Base-by-base conservation (phyloP, 768 basidiomycete genomes). In the Mrakia hoshinonis region DNA sequence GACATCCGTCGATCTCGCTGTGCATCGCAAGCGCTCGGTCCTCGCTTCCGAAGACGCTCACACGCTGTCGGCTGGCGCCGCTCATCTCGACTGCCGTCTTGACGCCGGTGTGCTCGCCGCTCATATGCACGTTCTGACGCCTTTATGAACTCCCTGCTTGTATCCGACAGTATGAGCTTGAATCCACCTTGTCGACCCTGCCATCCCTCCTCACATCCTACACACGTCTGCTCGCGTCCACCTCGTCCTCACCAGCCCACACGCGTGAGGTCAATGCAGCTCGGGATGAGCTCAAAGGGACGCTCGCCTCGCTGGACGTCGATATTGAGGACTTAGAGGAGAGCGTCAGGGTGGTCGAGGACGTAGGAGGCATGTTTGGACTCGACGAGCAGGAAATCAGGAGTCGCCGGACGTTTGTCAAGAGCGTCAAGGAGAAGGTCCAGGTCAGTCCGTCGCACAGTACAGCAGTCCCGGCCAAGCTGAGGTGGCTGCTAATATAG, bases 251-350 rank as follows among this genome's bases (percentile, higher is more conserved):
- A 18, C n/a, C 52, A 18, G 18, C 46, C 4, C 64, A 46, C 47
- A 51, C 10, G 5, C 47, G 49, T 1, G 52, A 51, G 9, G 24
- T 68, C 18, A 47, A 34, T 60, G 47, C 61, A 0, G 74, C 77
- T 2, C 73, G 68, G 76, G 71, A 78, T 4, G 78, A 91, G 89
- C 81, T 96, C 67, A 87, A 87, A 78, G 87, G 86, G 0, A 89
- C 89, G 1, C 83, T 98, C 11, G 84, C 86, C 0, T 81, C 87
- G 1, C 81, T 97, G 34, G 90, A 93, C 77, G 88, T 89, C 0
- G 94, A 97, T 81, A 78, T 95, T 29, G 91, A 92, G 73, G 92
- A 92, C 78, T 81, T 98, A n/a, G 93, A 96, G 63, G 91, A 92
- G 77, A 92, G 91, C 76, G 93, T 98, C 54, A 87, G 86, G 78